Base-by-base conservation (phyloP, 192 early-diverging fungal species). In the Pilobolus umbonatus region DNA sequence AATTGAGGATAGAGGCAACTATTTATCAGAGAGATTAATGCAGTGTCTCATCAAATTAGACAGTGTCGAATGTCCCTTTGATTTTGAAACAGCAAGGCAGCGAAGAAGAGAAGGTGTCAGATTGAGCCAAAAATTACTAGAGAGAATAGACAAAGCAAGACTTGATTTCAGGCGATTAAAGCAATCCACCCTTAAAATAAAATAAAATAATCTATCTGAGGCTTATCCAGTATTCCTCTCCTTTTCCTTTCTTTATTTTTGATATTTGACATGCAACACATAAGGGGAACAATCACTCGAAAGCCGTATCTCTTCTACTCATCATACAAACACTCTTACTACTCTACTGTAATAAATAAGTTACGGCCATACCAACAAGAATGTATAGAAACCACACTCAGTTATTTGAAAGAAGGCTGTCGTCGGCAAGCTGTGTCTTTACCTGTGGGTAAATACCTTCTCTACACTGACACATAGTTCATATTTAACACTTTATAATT, bases 331-430 rank as follows among this genome's bases (percentile, higher is more conserved):
- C 1, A 2, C 45, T 10, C 12, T 36, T 34, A 43, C 25, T 9
- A 39, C 56, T 6, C n/a, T n/a, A n/a, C n/a, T n/a, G n/a, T n/a
- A n/a, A n/a, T n/a, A n/a, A n/a, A n/a, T n/a, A 19, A 42, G 2
- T 36, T 95, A 35, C 80, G 93, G 19, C 76, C 81, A 0, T 98
- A 98, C 68, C 95, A 98, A 56, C 53, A 79, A 65, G 90, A 90
- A 43, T 98, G 95, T 69, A 89, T 98, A 32, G 75, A 88, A 14
- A 61, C 51, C 0, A 84, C 79, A 34, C 70, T 98, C 17, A 42
- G 59, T 0, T 30, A 49, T 10, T 73, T 94, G 0, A 46, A 67
- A 4, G 46, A 71, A 6, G 91, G 91, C 5, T 55, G 85, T 14
- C 75, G 67, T 45, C 68, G 93, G 6, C 90, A 94, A 68, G 85